Evolutionary conservation across 2,329 filamentous ascomycete genomes (phyloP), one percentile per base, ranked within the genome.

Genomic region (Colletotrichum brevisporum): DNA sequence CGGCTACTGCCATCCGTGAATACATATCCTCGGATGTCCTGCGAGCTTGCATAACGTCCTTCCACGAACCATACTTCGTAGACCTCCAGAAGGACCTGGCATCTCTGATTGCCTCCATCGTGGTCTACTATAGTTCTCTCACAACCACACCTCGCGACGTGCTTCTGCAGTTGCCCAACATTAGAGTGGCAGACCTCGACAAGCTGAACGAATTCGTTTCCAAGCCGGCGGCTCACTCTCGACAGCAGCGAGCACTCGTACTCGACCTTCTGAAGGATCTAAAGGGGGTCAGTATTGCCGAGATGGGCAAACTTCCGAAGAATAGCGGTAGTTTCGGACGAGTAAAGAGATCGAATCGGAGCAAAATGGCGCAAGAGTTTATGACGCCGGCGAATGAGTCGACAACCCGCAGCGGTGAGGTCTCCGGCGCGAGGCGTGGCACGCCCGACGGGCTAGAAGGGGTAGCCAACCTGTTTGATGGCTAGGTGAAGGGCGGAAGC

Each of bases 51-150:
- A 93, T 98, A 77, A 93, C 91, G 2, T 97, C 93, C 2, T 89
- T 99, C 58, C 93, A 98, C 80, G 96, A 99, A 73, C 91, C 94
- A 0, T 98, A 98, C 80, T 99, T 98, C 80, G 95, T 98, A 41
- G 96, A 99, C 74, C 89, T 97, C 71, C 96, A 99, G 76, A 95
- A 95, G 77, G 95, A 99, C 59, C 86, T 99, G 24, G 95, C 94
- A 0, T 89, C 91, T 24, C 85, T 98, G 45, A 97, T 99, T 71
- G 95, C 95, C 0, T 89, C 91, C 4, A 96, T 98, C 70, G 86
- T 97, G 74, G 87, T 92, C 9, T 88, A 92, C 70, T 97, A 97
- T 77, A 89, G 89, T 13, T 84, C 88, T 0, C 80, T 88, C 39
- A 95, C 92, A 8, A 76, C 85, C 6, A 96, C 92, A 0, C 94